Base-by-base conservation (phyloP, 495 filamentous ascomycete genomes). In the Chaetomium tenue region DNA sequence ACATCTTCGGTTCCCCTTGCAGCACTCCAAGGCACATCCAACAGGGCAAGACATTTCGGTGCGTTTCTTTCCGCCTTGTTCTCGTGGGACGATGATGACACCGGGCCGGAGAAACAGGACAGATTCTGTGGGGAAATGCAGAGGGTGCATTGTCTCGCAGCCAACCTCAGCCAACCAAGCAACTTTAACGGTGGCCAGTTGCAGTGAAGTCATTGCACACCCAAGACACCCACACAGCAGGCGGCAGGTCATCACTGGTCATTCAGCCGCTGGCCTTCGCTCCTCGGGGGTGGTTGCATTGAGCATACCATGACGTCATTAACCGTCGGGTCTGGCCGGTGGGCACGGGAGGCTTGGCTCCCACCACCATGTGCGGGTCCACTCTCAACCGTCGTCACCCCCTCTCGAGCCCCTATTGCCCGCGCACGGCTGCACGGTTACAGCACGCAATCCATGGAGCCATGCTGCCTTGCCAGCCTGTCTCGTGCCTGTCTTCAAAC, bases 31-130 rank as follows among this genome's bases (percentile, higher is more conserved):
- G 6, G 11, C 33, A 8, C 6, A 12, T 1, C 1, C 6, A 37
- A 37, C 33, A 8, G 33, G 33, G 33, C 33, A 37, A 50, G 18
- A 2, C 16, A 20, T 20, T 20, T 50, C 11, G 46, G 46, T 11
- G 8, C 46, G 18, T 26, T 26, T 20, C 22, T 23, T 13, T 16
- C 23, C 48, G 22, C 22, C 23, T 16, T 52, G 48, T 52, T 52
- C 48, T 9, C 22, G 13, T 52, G 48, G 48, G 22, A 22, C 33
- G 22, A 52, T 52, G 48, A 52, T 52, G 48, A 52, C 48, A 52
- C 1, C 22, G 11, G 48, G 23, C 22, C 8, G 20, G 5, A 50
- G 20, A 50, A 50, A 20, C 46, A 26, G 48, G 23, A 26, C 23
- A 26, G 48, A 16, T 2, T 50, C 2, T 50, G 46, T 50, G 46